Conservation (phyloP, 2,329 filamentous ascomycete genomes). For the Knoxdaviesia capensis region DNA sequence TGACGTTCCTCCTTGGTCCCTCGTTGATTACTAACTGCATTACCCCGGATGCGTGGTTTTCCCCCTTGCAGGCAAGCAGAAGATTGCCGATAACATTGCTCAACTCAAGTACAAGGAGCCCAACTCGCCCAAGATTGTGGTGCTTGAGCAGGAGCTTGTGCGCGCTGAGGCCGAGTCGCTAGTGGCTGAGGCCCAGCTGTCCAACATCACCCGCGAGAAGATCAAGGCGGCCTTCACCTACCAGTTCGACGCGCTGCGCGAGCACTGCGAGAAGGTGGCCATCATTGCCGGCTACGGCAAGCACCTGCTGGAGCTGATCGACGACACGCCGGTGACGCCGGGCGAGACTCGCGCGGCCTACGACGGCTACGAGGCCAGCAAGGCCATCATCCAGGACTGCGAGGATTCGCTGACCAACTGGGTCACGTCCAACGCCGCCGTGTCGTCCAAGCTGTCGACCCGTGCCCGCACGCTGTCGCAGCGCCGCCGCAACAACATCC, state of each 20-base stretch:
- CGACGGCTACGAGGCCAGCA: slow-evolving; percentile 95
- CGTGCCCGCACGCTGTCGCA: slow-evolving; percentile 77
- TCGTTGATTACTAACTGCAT: too few relatives aligned
- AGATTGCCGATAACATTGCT: slow-evolving; percentile 96
- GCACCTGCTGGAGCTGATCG: slow-evolving; percentile 89
- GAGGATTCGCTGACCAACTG: slow-evolving; percentile 95
- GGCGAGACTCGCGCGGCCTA: slow-evolving; percentile 92
- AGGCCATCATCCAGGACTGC: slow-evolving; percentile 97
- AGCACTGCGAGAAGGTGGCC: slow-evolving; percentile 95
- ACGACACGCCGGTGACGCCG: slow-evolving; percentile 91
- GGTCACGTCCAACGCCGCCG: slow-evolving; percentile 77
- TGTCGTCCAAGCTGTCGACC: slow-evolving; percentile 70
- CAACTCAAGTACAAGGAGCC: slow-evolving; percentile 99
- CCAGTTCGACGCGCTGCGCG: slow-evolving; percentile 91
- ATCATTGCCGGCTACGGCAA: slow-evolving; percentile 97
- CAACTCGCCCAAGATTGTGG: slow-evolving; percentile 91
- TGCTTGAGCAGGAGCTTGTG: slow-evolving; percentile 95
- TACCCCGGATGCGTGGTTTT: not conserved
- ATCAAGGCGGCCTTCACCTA: slow-evolving; percentile 96
- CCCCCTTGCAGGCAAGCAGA: slow-evolving; percentile 61
- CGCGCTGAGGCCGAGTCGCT: slow-evolving; percentile 97
- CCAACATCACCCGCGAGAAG: slow-evolving; percentile 98
- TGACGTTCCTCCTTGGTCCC: too few relatives aligned
- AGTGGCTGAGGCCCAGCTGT: slow-evolving; percentile 91
- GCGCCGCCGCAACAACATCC: slow-evolving; percentile 55